Conservation (phyloP, 495 filamentous ascomycete genomes). For the Xylaria venustula region DNA sequence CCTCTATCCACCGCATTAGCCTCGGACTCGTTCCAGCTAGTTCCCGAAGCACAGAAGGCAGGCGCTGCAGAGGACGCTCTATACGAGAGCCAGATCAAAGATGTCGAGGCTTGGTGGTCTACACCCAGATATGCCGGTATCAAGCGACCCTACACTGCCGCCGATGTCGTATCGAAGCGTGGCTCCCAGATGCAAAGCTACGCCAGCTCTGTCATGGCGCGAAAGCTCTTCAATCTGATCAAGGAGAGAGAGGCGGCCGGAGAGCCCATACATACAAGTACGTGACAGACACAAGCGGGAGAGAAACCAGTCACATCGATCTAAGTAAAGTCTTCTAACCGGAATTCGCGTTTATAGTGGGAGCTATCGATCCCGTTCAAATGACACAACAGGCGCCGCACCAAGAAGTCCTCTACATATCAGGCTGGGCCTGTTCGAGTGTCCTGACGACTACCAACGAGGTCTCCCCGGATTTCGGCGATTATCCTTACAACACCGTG, state of each 20-base stretch:
- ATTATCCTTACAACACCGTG: conserved; percentile 98
- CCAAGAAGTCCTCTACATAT: conserved; percentile 94
- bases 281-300: conserved; percentile 27
- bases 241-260: conserved; percentile 71
- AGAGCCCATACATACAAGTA: conserved; percentile 88
- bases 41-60: conserved; percentile 68
- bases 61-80: conserved; percentile 79
- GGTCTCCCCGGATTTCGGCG: conserved; percentile 93
- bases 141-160: conserved; percentile 85
- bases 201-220: conserved; percentile 87
- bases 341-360: conserved; percentile 56
- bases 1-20: conserved; percentile 56
- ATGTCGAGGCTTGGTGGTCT: conserved; percentile 86
- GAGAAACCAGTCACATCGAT: background rate
- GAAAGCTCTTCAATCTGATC: conserved; percentile 88
- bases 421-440: conserved; percentile 95
- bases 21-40: conserved; percentile 75
- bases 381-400: conserved; percentile 98
- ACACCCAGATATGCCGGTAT: conserved; percentile 82
- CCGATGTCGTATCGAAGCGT: conserved; percentile 88
- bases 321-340: background rate
- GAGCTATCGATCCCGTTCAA: conserved; percentile 95
- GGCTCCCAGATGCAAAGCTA: conserved; percentile 84
- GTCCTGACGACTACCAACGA: conserved; percentile 92
- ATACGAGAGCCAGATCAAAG: conserved; percentile 73